Evolutionary conservation across 1,284 basidiomycete genomes (phyloP).

Genomic region (Puccinia brachypodii): DNA sequence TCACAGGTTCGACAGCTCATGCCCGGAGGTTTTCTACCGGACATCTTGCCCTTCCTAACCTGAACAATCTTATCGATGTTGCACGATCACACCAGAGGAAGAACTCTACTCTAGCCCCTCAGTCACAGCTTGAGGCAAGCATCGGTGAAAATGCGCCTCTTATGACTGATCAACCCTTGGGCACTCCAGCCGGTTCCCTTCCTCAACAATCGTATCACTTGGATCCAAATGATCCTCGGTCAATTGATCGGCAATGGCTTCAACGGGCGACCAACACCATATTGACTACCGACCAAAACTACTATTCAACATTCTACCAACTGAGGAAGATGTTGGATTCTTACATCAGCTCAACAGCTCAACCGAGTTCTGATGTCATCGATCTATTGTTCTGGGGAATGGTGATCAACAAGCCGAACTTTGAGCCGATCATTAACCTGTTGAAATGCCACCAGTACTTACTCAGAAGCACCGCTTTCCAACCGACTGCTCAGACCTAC

Average conservation of each 20-base stretch:
- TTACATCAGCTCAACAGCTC: conserved; percentile 36
- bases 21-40: conserved; percentile 25
- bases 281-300: conserved; percentile 17
- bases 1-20: not conserved
- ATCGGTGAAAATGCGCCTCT: not conserved
- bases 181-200: not conserved
- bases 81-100: not conserved
- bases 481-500: conserved; percentile 40
- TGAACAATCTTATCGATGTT: not conserved
- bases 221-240: not conserved
- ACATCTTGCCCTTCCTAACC: not conserved
- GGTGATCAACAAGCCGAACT: conserved; percentile 28
- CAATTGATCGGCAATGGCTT: conserved; percentile 38
- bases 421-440: conserved; percentile 34
- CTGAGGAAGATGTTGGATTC: conserved; percentile 32
- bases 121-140: not conserved
- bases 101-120: conserved; percentile 10
- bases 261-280: conserved; percentile 13
- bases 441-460: conserved; percentile 33
- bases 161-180: not conserved
- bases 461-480: conserved; percentile 23
- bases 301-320: conserved; percentile 36
- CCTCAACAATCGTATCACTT: not conserved
- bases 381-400: conserved; percentile 45
- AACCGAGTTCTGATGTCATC: conserved; percentile 30